Evolutionary conservation across 768 basidiomycete genomes (phyloP).

Genomic region (Pholiota conissans): DNA sequence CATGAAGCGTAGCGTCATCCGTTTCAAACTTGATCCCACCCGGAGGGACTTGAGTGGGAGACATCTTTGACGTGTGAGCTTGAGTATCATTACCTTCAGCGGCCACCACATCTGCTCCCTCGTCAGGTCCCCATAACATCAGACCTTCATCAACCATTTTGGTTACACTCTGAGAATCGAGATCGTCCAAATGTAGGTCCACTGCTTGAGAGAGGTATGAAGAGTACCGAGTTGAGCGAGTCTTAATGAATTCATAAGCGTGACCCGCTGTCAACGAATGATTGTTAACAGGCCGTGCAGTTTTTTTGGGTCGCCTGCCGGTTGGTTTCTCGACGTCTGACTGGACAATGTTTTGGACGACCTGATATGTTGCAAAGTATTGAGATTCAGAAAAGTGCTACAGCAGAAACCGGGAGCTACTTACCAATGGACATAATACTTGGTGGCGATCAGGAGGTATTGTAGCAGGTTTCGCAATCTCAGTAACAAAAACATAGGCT

Average conservation of each 20-base stretch:
- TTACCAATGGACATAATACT: slow-evolving; percentile 54
- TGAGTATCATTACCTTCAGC: slow-evolving; percentile 8
- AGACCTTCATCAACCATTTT: slow-evolving; percentile 47
- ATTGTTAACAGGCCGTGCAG: slow-evolving; percentile 11
- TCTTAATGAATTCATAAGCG: slow-evolving; percentile 54
- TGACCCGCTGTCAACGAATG: slow-evolving; percentile 20
- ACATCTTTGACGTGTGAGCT: slow-evolving; percentile 7
- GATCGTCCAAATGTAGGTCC: slow-evolving; percentile 41
- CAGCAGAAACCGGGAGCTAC: slow-evolving; percentile 12
- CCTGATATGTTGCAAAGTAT: slow-evolving; percentile 28
- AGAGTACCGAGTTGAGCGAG: slow-evolving; percentile 41
- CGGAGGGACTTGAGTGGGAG: slow-evolving; percentile 5
- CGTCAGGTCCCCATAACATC: slow-evolving; percentile 40
- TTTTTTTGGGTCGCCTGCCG: slow-evolving; percentile 17
- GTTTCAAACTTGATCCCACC: slow-evolving; percentile 10
- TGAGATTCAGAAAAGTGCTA: background rate
- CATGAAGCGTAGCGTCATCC: slow-evolving; percentile 5
- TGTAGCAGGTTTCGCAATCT: slow-evolving; percentile 39
- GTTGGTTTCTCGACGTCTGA: slow-evolving; percentile 19
- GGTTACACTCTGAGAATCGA: slow-evolving; percentile 50
- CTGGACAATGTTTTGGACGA: slow-evolving; percentile 35
- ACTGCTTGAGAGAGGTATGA: slow-evolving; percentile 37
- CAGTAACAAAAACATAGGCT: slow-evolving; percentile 48
- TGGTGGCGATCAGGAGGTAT: slow-evolving; percentile 55
- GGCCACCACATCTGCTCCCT: slow-evolving; percentile 1